Evolutionary conservation across 1,139 yeast genomes (phyloP).

Genomic region (Wickerhamomyces sp.): DNA sequence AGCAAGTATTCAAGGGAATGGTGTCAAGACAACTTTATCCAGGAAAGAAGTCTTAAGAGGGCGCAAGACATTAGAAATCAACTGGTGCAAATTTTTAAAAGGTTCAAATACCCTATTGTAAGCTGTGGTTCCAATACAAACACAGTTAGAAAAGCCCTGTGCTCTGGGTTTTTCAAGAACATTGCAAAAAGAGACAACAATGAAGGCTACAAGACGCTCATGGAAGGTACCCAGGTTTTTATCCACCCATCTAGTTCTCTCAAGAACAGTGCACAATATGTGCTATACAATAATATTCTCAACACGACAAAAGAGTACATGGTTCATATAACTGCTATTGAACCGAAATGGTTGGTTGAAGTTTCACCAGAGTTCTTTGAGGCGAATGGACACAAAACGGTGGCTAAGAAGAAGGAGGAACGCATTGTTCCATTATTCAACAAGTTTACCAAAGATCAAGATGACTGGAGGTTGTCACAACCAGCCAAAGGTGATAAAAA

Average conservation of each 20-base stretch:
- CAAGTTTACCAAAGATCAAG: slow-evolving; percentile 46
- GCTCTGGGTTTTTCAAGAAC: slow-evolving; percentile 85
- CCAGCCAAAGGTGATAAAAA: slow-evolving; percentile 12
- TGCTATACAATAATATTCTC: slow-evolving; percentile 77
- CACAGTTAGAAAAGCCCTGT: slow-evolving; percentile 63
- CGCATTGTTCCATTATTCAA: slow-evolving; percentile 63
- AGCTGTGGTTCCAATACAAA: slow-evolving; percentile 66
- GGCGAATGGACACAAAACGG: slow-evolving; percentile 34
- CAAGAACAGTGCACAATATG: slow-evolving; percentile 71
- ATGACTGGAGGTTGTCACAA: slow-evolving; percentile 44
- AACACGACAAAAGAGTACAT: slow-evolving; percentile 86
- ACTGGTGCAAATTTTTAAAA: slow-evolving; percentile 55
- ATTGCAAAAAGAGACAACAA: slow-evolving; percentile 77
- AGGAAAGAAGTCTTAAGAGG: slow-evolving; percentile 70
- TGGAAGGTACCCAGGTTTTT: slow-evolving; percentile 72
- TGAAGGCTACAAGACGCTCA: slow-evolving; percentile 72
- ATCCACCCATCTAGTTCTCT: slow-evolving; percentile 88
- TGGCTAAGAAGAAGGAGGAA: slow-evolving; percentile 41
- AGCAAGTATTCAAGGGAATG: slow-evolving; percentile 61
- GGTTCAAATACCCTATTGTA: slow-evolving; percentile 44
- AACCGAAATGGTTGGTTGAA: slow-evolving; percentile 81
- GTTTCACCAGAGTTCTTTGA: slow-evolving; percentile 86
- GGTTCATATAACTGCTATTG: slow-evolving; percentile 81
- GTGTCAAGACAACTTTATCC: slow-evolving; percentile 81
- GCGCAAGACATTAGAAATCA: slow-evolving; percentile 82